phyloP scores from a whole-genome alignment of 441 rosid species.

The Breynia disticha region DNA sequence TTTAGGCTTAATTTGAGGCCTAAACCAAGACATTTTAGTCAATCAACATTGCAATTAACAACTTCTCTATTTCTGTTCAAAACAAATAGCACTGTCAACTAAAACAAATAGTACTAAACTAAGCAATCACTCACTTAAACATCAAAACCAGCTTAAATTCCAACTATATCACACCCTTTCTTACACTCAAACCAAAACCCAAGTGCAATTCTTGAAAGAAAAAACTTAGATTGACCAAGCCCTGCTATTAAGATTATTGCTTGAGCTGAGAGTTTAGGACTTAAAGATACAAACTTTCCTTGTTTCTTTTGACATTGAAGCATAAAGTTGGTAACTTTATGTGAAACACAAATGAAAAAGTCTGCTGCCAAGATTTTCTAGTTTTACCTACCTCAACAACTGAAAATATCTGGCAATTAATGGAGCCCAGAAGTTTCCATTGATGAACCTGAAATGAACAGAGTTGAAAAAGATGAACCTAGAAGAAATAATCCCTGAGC shows the following conservation, averaged over 20 bases:
- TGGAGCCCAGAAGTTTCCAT: slow-evolving; percentile 22
- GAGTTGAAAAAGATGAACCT: slow-evolving; percentile 9
- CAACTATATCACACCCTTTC: slow-evolving; percentile 19
- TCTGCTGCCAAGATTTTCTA: slow-evolving; percentile 15
- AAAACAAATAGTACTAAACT: not conserved
- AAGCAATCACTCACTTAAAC: slow-evolving; percentile 10
- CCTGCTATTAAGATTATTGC: slow-evolving; percentile 23
- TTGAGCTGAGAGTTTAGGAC: slow-evolving; percentile 21
- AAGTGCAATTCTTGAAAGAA: slow-evolving; percentile 11
- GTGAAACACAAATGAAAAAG: no score
- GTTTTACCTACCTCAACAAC: slow-evolving; percentile 31
- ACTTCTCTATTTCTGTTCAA: slow-evolving; percentile 10
- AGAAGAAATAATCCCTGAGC: not conserved
- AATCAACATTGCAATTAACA: slow-evolving; percentile 24
- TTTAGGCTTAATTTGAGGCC: slow-evolving; percentile 22
- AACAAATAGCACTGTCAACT: slow-evolving; percentile 1
- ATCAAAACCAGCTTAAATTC: slow-evolving; percentile 23
- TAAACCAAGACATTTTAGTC: slow-evolving; percentile 35
- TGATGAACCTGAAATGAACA: slow-evolving; percentile 18
- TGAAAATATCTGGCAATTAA: slow-evolving; percentile 18
- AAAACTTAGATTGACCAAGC: slow-evolving; percentile 16
- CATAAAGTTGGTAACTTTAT: no score
- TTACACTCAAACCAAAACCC: slow-evolving; percentile 24
- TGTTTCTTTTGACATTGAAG: slow-evolving; percentile 14
- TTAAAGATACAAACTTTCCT: slow-evolving; percentile 10